Conservation (phyloP, 1,284 basidiomycete species). For the Boletus albobrunnescens region DNA sequence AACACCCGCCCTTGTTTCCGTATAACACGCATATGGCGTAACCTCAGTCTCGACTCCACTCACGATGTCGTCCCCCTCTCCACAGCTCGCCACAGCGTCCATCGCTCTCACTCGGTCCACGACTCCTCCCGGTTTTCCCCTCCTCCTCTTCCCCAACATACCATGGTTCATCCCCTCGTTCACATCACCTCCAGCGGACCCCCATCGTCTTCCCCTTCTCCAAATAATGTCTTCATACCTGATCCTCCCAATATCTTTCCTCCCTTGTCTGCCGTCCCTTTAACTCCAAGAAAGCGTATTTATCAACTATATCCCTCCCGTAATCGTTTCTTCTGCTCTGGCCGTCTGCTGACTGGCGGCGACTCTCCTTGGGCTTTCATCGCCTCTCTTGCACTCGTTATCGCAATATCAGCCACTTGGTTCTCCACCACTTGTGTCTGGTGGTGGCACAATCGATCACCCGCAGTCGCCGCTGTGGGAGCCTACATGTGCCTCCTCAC, state of each 20-base stretch:
- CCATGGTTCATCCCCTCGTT: conserved; percentile 24
- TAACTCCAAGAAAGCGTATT: conserved; percentile 45
- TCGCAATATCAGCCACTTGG: conserved; percentile 74
- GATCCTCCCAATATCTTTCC: conserved; percentile 28
- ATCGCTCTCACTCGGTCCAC: conserved; percentile 9
- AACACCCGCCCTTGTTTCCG: conserved; percentile 45
- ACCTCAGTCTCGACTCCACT: conserved; percentile 53
- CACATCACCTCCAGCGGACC: conserved; percentile 25
- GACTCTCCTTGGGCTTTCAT: conserved; percentile 80
- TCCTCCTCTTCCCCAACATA: conserved; percentile 8
- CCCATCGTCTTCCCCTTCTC: conserved; percentile 31
- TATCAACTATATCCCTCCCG: conserved; percentile 64
- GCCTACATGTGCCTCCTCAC: conserved; percentile 77
- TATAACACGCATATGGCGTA: conserved; percentile 52
- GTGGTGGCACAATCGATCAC: conserved; percentile 78
- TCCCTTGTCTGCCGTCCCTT: conserved; percentile 48
- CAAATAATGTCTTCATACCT: conserved; percentile 27
- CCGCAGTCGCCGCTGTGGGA: conserved; percentile 69
- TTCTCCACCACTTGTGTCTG: conserved; percentile 81
- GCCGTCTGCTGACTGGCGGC: conserved; percentile 76
- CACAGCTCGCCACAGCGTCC: conserved; percentile 2
- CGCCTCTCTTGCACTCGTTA: conserved; percentile 54
- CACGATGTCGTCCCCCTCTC: conserved; percentile 16
- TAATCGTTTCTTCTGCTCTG: conserved; percentile 73
- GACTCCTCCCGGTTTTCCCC: conserved; percentile 11